Evolutionary conservation across 2,329 filamentous ascomycete species (phyloP).

Genomic region (Ophiostoma himal-ulmi): DNA sequence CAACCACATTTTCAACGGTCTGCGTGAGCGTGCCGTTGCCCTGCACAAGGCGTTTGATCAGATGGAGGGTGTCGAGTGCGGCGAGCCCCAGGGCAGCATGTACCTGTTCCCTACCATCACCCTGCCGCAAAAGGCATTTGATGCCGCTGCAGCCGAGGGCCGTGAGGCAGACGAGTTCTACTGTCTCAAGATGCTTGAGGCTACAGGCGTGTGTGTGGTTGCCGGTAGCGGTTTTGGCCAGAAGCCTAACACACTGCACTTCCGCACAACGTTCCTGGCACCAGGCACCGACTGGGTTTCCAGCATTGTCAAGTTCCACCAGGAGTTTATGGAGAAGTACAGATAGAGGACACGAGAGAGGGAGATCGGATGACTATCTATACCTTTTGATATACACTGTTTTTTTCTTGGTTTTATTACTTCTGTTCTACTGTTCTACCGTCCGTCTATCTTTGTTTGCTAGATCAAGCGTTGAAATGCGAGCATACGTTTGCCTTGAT

Average conservation of each 20-base stretch:
- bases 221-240: constrained; percentile 92
- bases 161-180: constrained; percentile 88
- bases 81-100: constrained; percentile 89
- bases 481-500: neutral
- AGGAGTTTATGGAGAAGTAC: constrained; percentile 83
- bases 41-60: constrained; percentile 83
- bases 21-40: constrained; percentile 73
- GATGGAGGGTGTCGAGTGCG: constrained; percentile 95
- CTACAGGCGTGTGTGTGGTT: constrained; percentile 90
- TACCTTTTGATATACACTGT: constrained; percentile 1
- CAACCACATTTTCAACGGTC: constrained; percentile 69
- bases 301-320: constrained; percentile 82
- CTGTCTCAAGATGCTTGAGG: constrained; percentile 81
- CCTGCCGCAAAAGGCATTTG: constrained; percentile 67
- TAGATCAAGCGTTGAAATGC: neutral
- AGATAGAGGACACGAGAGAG: constrained; percentile 33
- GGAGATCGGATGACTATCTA: neutral
- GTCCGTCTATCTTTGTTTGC: neutral
- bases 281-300: constrained; percentile 94
- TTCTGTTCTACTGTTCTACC: neutral
- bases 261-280: constrained; percentile 93
- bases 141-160: constrained; percentile 67
- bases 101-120: constrained; percentile 96
- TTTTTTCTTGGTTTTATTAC: neutral
- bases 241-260: constrained; percentile 83